Percentiles rank a stretch among this genome's conserved stretches.
phyloP scores from a whole-genome alignment of 306 rosid species.

The Aeschynomene evenia region DNA sequence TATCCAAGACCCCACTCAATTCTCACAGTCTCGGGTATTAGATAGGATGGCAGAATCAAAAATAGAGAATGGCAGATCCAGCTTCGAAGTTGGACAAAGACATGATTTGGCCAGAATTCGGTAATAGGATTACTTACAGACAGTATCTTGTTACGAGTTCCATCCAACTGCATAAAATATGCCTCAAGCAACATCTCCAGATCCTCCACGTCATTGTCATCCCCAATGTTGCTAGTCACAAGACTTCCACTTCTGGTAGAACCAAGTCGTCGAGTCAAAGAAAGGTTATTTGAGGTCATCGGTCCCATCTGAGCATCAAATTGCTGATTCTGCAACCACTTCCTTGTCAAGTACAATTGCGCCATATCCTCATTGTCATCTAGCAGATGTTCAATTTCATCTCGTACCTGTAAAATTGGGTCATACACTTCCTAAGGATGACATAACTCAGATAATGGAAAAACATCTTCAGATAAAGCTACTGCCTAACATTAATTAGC shows the following conservation, averaged over 20 bases:
- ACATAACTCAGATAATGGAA: constrained; percentile 24
- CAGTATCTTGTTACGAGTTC: constrained; percentile 95
- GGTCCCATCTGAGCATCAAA: constrained; percentile 56
- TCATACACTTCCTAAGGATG: constrained; percentile 12
- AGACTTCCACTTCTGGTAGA: constrained; percentile 74
- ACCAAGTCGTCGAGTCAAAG: constrained; percentile 45
- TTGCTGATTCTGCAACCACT: constrained; percentile 82
- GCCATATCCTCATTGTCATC: constrained; percentile 99
- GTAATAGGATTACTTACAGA: constrained; percentile 61
- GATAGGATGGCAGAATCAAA: not conserved
- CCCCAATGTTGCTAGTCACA: constrained; percentile 55
- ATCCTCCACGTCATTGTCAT: constrained; percentile 85
- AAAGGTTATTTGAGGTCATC: constrained; percentile 47
- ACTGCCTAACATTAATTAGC: not conserved
- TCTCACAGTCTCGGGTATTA: not conserved
- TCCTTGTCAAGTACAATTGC: constrained; percentile 87
- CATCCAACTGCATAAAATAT: constrained; percentile 95
- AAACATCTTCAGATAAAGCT: constrained; percentile 8
- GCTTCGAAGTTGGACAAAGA: constrained; percentile 6
- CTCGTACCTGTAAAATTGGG: constrained; percentile 69
- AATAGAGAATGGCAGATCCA: constrained; percentile 3
- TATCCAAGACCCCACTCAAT: not conserved
- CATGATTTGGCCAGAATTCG: constrained; percentile 8
- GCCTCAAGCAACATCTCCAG: constrained; percentile 99
- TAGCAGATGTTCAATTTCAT: constrained; percentile 89